Conservation (phyloP, 306 rosid genomes). For the Senna siamea region DNA sequence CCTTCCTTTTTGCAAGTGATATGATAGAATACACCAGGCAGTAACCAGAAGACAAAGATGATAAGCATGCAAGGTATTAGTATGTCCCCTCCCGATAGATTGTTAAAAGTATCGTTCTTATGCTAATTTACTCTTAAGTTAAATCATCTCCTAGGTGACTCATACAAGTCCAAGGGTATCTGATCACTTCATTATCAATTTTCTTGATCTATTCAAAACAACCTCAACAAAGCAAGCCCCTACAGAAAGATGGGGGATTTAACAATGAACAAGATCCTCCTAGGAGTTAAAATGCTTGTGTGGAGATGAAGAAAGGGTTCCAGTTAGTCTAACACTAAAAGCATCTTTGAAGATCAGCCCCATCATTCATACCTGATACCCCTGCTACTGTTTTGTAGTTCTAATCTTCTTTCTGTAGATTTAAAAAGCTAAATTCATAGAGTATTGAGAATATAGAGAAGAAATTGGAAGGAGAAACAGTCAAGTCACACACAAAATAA, state of each 20-base stretch:
- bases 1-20: neutral
- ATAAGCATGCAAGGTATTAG: neutral
- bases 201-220: neutral
- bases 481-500: neutral
- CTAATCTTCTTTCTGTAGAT: neutral
- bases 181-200: neutral
- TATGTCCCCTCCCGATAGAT: neutral
- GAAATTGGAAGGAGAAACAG: neutral
- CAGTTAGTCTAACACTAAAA: neutral
- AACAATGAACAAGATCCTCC: neutral
- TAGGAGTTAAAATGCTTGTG: neutral
- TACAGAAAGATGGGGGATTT: neutral
- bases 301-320: neutral
- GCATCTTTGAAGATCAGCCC: neutral
- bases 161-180: neutral
- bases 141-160: conserved; percentile 2
- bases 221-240: neutral
- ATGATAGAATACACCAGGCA: neutral
- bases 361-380: neutral
- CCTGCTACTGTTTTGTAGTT: neutral
- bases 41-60: neutral
- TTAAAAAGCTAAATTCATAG: neutral
- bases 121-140: neutral
- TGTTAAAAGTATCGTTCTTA: neutral
- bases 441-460: neutral